phyloP scores from a whole-genome alignment of 768 basidiomycete species.

The Leucocoprinus sp. region DNA sequence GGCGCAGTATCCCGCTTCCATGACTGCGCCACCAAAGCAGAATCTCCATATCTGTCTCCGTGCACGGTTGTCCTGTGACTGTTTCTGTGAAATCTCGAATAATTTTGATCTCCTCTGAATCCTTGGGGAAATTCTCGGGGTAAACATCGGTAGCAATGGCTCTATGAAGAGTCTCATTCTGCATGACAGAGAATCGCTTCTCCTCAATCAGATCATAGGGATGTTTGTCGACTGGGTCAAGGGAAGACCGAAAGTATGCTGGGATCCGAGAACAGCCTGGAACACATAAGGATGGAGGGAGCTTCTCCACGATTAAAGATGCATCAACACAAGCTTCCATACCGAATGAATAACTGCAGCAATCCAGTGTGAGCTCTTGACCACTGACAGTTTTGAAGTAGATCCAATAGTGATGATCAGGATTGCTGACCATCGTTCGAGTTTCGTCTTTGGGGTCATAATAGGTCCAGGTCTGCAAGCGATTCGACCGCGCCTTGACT shows the following conservation, averaged over 20 bases:
- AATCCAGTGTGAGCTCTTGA: constrained; percentile 32
- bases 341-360: constrained; percentile 6
- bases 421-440: constrained; percentile 32
- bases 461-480: constrained; percentile 2
- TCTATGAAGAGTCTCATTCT: constrained; percentile 5
- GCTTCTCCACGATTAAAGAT: background rate
- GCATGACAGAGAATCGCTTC: constrained; percentile 13
- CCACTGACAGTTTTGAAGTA: constrained; percentile 38
- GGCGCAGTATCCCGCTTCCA: background rate
- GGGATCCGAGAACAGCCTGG: background rate
- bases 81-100: constrained; percentile 10
- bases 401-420: constrained; percentile 41
- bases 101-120: background rate
- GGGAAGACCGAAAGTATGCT: background rate
- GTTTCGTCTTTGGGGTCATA: constrained; percentile 24
- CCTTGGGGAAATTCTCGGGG: background rate
- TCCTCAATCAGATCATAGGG: constrained; percentile 5
- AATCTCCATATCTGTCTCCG: constrained; percentile 1
- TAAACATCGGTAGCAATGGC: background rate
- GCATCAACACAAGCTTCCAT: constrained; percentile 3
- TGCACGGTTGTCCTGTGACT: constrained; percentile 1
- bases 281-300: background rate
- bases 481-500: constrained; percentile 20
- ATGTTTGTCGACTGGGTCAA: background rate
- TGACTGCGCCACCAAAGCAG: background rate